Evolutionary conservation across 2,329 filamentous ascomycete genomes (phyloP).

Genomic region (Harringtonia aguacate): DNA sequence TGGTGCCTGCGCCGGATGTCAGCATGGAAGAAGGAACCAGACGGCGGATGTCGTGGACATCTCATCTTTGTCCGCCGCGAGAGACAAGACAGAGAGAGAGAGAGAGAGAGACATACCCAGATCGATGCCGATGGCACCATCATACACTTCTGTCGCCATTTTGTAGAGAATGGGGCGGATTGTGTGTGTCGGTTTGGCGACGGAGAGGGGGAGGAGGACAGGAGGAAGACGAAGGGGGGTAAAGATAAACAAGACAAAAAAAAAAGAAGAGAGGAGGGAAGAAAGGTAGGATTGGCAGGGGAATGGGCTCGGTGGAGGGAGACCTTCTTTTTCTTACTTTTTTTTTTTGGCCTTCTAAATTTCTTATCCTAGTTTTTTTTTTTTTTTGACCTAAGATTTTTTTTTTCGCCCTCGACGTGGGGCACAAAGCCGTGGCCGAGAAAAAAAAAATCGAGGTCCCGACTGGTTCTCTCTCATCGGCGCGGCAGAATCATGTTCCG

Average conservation of each 20-base stretch:
- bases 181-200: constrained; percentile 7
- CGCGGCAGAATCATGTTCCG: constrained; percentile 10
- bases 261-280: constrained; percentile 1
- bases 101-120: constrained; percentile 56
- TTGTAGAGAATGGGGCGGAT: constrained; percentile 22
- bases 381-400: constrained; percentile 4
- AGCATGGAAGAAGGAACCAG: constrained; percentile 1
- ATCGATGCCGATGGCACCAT: constrained; percentile 99
- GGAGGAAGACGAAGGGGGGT: background rate
- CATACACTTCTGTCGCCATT: constrained; percentile 98
- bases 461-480: no score
- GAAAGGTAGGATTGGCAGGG: background rate
- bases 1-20: constrained; percentile 59
- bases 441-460: constrained; percentile 3
- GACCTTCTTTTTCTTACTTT: constrained; percentile 8
- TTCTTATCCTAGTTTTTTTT: constrained; percentile 7
- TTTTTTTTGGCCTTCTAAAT: constrained; percentile 7
- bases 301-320: background rate
- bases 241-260: constrained; percentile 1
- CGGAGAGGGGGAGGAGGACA: background rate
- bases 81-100: constrained; percentile 9
- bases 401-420: constrained; percentile 9
- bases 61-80: no score
- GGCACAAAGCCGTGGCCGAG: background rate
- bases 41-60: no score